These are phyloP conservation scores for Endothia cerciana DNA, from an alignment of 2,329 filamentous ascomycete genomes.

Conservation along the genomic window DNA sequence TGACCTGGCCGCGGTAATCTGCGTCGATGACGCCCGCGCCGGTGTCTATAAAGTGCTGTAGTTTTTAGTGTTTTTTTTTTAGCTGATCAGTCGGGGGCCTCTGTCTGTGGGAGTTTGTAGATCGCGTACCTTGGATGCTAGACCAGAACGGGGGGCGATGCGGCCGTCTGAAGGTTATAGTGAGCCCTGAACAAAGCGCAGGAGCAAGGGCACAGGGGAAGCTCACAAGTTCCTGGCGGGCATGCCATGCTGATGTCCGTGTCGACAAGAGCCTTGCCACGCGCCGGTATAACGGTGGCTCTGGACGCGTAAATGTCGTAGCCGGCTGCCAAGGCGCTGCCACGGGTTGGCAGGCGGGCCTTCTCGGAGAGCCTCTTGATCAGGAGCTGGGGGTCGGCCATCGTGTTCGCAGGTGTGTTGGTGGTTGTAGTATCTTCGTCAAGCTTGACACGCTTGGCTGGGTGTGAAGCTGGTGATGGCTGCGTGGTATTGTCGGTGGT, in stretches of 20 bases:
- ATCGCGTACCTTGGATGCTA: conserved; percentile 68
- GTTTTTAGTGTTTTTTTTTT: too few relatives aligned
- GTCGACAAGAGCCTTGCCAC: conserved; percentile 84
- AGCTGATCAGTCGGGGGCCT: not conserved
- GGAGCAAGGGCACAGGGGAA: not conserved
- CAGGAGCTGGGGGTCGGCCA: conserved; percentile 63
- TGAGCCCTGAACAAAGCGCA: not conserved
- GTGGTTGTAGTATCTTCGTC: conserved; percentile 35
- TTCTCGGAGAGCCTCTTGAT: conserved; percentile 86
- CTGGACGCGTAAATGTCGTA: conserved; percentile 89
- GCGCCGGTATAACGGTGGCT: conserved; percentile 74
- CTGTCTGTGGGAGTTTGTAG: too few relatives aligned
- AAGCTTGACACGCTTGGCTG: conserved; percentile 80
- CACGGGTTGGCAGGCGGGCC: conserved; percentile 83
- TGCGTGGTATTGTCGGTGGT: conserved; percentile 44
- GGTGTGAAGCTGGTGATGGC: conserved; percentile 71
- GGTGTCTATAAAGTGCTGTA: conserved; percentile 83
- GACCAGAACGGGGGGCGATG: conserved; percentile 86
- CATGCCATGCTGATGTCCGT: conserved; percentile 92
- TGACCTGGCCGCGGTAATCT: conserved; percentile 92
- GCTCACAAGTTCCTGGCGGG: conserved; percentile 83
- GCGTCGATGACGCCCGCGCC: conserved; percentile 97
- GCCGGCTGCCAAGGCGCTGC: conserved; percentile 86
- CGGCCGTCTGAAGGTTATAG: conserved; percentile 68
- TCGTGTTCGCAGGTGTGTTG: conserved; percentile 31